These are phyloP conservation scores for Chlamydomonas sp. DNA, from an alignment of 139 green algal species.

Conservation along the genomic window DNA sequence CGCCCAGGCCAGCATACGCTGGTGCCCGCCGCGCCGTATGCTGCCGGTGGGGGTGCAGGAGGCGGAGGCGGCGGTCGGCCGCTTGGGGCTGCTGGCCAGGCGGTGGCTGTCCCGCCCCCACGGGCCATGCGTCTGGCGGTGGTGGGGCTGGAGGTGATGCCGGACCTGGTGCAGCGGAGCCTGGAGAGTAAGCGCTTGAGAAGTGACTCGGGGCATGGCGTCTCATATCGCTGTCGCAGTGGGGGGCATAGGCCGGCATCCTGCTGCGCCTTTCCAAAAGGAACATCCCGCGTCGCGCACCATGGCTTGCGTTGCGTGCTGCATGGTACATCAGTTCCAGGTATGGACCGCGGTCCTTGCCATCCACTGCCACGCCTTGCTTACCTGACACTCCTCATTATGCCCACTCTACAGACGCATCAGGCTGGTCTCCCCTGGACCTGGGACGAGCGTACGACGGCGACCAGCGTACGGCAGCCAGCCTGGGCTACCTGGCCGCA, in stretches of 20 bases:
- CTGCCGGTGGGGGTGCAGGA: background rate
- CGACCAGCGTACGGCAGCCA: slow-evolving; percentile 56
- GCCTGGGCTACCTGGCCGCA: slow-evolving; percentile 74
- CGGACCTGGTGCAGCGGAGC: slow-evolving; percentile 37
- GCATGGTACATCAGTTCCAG: too few relatives aligned
- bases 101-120: background rate
- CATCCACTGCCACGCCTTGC: background rate
- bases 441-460: slow-evolving; percentile 41
- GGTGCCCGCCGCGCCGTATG: too few relatives aligned
- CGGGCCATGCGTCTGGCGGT: slow-evolving; percentile 22
- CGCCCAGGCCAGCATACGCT: too few relatives aligned
- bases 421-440: slow-evolving; percentile 13
- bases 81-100: background rate
- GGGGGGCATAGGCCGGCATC: too few relatives aligned
- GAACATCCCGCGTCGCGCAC: too few relatives aligned
- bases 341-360: too few relatives aligned
- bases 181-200: slow-evolving; percentile 27
- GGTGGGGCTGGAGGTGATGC: slow-evolving; percentile 49
- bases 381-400: background rate
- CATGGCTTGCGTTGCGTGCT: too few relatives aligned
- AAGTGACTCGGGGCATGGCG: background rate
- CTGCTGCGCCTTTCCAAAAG: too few relatives aligned
- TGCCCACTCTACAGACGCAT: background rate
- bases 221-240: too few relatives aligned
- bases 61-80: background rate